Conservation (phyloP, 768 basidiomycete genomes). For the Lentinus brumalis region DNA sequence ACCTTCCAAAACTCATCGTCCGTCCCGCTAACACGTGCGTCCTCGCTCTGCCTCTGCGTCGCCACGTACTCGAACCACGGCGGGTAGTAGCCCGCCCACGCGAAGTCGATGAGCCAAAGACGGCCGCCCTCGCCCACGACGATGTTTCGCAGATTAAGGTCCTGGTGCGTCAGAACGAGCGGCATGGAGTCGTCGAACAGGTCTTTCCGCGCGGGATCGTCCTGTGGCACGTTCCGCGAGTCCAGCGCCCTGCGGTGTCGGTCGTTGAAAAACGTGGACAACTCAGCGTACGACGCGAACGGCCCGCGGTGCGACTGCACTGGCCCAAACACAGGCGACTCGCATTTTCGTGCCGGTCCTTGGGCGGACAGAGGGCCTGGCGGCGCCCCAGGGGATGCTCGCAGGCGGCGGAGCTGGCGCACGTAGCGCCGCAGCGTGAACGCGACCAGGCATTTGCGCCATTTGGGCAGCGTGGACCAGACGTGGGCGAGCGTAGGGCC, state of each 20-base stretch:
- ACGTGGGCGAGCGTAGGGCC: slow-evolving; percentile 26
- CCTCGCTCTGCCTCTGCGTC: too few relatives aligned
- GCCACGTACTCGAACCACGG: slow-evolving; percentile 24
- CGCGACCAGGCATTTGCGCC: slow-evolving; percentile 27
- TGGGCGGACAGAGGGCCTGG: slow-evolving; percentile 1
- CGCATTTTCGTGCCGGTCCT: neutral
- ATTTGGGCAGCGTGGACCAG: slow-evolving; percentile 28
- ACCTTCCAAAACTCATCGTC: slow-evolving; percentile 8
- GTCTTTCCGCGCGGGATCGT: slow-evolving; percentile 1
- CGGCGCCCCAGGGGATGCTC: neutral
- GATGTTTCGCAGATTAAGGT: slow-evolving; percentile 32
- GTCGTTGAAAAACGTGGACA: slow-evolving; percentile 3
- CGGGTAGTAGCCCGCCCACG: slow-evolving; percentile 30
- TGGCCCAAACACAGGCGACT: slow-evolving; percentile 4
- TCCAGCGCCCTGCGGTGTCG: neutral
- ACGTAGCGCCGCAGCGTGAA: slow-evolving; percentile 33
- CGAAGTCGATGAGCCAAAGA: slow-evolving; percentile 39
- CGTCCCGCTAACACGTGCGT: slow-evolving; percentile 2
- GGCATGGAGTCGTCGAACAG: slow-evolving; percentile 15
- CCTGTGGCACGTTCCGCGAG: neutral
- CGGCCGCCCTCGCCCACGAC: slow-evolving; percentile 29
- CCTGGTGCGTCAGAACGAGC: slow-evolving; percentile 32
- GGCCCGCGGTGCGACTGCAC: neutral
- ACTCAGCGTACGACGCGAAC: slow-evolving; percentile 4
- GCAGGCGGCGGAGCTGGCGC: slow-evolving; percentile 26